Conservation (phyloP, 768 basidiomycete genomes). For the Auricularia sp. region DNA sequence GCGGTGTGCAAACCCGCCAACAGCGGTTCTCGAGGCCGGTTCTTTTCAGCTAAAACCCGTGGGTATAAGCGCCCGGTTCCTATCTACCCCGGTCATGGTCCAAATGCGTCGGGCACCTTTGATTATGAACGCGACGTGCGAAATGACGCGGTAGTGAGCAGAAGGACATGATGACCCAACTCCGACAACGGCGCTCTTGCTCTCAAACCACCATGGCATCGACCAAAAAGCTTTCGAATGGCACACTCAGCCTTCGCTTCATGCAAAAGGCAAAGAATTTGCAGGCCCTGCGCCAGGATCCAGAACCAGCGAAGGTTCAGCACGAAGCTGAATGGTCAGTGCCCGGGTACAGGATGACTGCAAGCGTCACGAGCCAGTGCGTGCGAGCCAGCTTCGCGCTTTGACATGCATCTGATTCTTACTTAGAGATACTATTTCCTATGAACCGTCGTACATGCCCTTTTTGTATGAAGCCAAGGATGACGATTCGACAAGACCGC, state of each 20-base stretch:
- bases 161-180: no score
- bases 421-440: constrained; percentile 25
- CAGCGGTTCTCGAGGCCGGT: no score
- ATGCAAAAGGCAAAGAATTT: constrained; percentile 62
- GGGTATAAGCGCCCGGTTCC: no score
- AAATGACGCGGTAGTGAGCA: no score
- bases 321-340: constrained; percentile 63
- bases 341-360: constrained; percentile 22
- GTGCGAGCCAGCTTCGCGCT: no score
- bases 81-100: no score
- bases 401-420: background rate
- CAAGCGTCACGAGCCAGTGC: constrained; percentile 7
- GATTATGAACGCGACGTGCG: no score
- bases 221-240: constrained; percentile 47
- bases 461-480: constrained; percentile 35
- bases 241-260: constrained; percentile 56
- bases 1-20: no score
- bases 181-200: background rate
- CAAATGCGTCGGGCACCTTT: no score
- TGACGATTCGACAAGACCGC: background rate
- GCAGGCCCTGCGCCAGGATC: constrained; percentile 39
- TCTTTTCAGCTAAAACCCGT: no score
- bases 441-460: constrained; percentile 57
- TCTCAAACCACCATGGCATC: constrained; percentile 7
- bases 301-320: constrained; percentile 42